These are phyloP conservation scores for Suillus tomentosus DNA, from an alignment of 768 basidiomycete genomes.

Conservation along the genomic window DNA sequence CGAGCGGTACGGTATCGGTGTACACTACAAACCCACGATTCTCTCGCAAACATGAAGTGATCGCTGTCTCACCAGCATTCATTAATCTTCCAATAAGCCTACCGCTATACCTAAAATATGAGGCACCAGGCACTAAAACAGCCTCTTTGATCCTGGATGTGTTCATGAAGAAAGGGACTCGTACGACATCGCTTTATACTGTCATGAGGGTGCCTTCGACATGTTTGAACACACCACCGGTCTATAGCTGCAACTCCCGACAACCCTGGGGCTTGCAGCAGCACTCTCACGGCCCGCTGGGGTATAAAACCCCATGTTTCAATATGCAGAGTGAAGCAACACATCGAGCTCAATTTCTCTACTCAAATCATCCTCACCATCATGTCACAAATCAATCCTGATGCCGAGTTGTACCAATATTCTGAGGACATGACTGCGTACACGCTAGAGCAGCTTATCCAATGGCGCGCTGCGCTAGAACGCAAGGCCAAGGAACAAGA, in stretches of 20 bases:
- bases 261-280: background rate
- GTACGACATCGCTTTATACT: constrained; percentile 1
- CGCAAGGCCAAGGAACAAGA: constrained; percentile 7
- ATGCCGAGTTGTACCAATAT: background rate
- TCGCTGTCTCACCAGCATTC: background rate
- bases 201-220: background rate
- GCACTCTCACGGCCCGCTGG: constrained; percentile 2
- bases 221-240: background rate
- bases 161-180: background rate
- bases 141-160: background rate
- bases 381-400: background rate
- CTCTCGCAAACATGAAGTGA: background rate
- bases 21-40: background rate
- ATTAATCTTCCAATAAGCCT: background rate
- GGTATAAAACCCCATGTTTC: constrained; percentile 5
- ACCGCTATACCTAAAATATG: background rate
- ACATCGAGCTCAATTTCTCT: background rate
- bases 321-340: background rate
- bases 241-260: background rate
- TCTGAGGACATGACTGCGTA: constrained; percentile 9
- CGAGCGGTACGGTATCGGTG: background rate
- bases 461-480: constrained; percentile 2
- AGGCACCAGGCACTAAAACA: constrained; percentile 5
- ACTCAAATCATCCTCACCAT: background rate
- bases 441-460: constrained; percentile 6